Evolutionary conservation across 345 rosid genomes (phyloP), one percentile per base, ranked within the genome.

Genomic region (Brassica juncea): DNA sequence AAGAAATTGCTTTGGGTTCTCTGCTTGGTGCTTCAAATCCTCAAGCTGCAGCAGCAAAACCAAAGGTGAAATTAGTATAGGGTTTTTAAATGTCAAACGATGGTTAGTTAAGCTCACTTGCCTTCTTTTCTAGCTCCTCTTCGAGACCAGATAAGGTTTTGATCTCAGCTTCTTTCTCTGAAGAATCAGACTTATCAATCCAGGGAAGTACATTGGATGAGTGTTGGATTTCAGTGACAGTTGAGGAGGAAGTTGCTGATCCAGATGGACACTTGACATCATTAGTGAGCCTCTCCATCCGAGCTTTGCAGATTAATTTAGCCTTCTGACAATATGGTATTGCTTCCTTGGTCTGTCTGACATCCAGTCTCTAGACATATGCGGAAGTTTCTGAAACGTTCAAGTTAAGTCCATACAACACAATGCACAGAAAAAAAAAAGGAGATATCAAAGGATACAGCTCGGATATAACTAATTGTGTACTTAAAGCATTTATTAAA

Each of bases 51-150:
- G 87, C 85, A 85, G 3, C 31, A 9, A 9, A 39, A 25, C 9
- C 7, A 57, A 12, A 49, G 19, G n/a, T 62, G 9, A 32, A 19
- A 66, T 72, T 61, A 76, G 52, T 32, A 16, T 75, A n/a, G 32
- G 0, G 49, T 25, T 31, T 55, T 57, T 39, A 3, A 49, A 49
- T 63, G 23, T 31, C 44, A 27, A 60, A 1, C 5, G 4, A 60
- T 68, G 23, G 19, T 19, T 19, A 19, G 3, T 34, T 79, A 34
- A 34, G 8, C 6, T 21, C 15, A 68, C 85, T 85, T 84, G 66
- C 99, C 97, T 91, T 93, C 91, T 91, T 95, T 72, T 93, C 97
- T 62, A 95, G 86, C 52, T 95, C 99, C 7, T 83, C 93, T 0
- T 87, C 82, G 60, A 93, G 88, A 64, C 91, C 94, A 73, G 82